These are phyloP conservation scores for Calonectria pseudoturangicola DNA, from an alignment of 2,329 filamentous ascomycete genomes.

Conservation along the genomic window DNA sequence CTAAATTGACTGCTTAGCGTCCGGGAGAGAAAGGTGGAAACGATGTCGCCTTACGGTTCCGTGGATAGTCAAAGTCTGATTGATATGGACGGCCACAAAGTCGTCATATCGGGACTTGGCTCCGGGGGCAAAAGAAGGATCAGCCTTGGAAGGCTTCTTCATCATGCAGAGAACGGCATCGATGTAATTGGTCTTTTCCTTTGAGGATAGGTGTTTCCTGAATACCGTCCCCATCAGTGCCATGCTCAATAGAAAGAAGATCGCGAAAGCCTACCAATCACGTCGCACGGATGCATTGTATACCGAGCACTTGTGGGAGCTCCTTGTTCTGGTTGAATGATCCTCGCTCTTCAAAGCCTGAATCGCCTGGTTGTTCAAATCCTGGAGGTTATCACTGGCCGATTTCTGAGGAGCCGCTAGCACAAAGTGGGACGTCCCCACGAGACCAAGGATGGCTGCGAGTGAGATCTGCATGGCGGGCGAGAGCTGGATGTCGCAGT, in stretches of 20 bases:
- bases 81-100: conserved; percentile 68
- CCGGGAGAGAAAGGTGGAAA: background rate
- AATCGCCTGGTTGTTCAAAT: conserved; percentile 13
- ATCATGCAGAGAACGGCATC: conserved; percentile 65
- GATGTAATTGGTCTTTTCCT: conserved; percentile 58
- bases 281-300: conserved; percentile 22
- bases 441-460: conserved; percentile 16
- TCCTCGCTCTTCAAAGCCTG: conserved; percentile 11
- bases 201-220: conserved; percentile 9
- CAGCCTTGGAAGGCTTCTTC: conserved; percentile 56
- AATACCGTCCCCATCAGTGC: background rate
- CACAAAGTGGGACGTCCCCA: conserved; percentile 3
- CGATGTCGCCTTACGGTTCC: conserved; percentile 48
- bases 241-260: background rate
- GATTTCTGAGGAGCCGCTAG: conserved; percentile 10
- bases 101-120: conserved; percentile 67
- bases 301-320: conserved; percentile 9
- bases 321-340: background rate
- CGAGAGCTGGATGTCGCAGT: too few species aligned
- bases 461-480: conserved; percentile 20
- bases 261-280: conserved; percentile 3
- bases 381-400: conserved; percentile 1
- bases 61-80: conserved; percentile 65
- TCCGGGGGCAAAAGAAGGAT: conserved; percentile 60
- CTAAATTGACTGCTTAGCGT: conserved; percentile 17